phyloP scores from a whole-genome alignment of 2,329 filamentous ascomycete genomes.

The Myriangium duriaei region DNA sequence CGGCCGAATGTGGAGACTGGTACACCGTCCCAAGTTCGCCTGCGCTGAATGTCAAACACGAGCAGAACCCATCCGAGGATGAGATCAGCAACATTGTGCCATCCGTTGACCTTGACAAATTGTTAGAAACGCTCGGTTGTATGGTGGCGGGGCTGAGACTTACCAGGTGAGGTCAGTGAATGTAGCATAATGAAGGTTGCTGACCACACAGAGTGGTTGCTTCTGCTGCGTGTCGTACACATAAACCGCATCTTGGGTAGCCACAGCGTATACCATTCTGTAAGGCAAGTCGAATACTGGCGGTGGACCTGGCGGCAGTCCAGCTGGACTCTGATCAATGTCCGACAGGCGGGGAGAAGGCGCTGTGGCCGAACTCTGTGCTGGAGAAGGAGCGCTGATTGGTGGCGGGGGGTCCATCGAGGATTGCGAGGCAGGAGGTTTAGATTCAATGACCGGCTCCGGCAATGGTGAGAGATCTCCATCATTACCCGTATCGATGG shows the following conservation, averaged over 20 bases:
- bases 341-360: constrained; percentile 42
- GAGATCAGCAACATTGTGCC: constrained; percentile 76
- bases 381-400: constrained; percentile 41
- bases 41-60: constrained; percentile 67
- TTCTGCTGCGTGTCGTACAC: constrained; percentile 96
- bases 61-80: constrained; percentile 98
- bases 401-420: constrained; percentile 75
- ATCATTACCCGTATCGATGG: constrained; percentile 81
- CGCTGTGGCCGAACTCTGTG: constrained; percentile 39
- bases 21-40: constrained; percentile 79
- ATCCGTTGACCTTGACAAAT: constrained; percentile 52
- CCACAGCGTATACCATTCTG: constrained; percentile 90
- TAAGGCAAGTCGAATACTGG: constrained; percentile 78
- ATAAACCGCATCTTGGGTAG: constrained; percentile 87
- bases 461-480: constrained; percentile 74
- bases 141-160: constrained; percentile 22
- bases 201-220: constrained; percentile 84
- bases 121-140: constrained; percentile 14
- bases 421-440: constrained; percentile 46
- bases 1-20: constrained; percentile 44
- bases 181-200: constrained; percentile 92
- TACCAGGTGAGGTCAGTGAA: constrained; percentile 96
- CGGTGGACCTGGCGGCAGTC: constrained; percentile 31
- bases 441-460: constrained; percentile 55
- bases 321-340: constrained; percentile 37